Evolutionary conservation across 441 rosid species (phyloP).

Genomic region (Gossypium gossypioides): DNA sequence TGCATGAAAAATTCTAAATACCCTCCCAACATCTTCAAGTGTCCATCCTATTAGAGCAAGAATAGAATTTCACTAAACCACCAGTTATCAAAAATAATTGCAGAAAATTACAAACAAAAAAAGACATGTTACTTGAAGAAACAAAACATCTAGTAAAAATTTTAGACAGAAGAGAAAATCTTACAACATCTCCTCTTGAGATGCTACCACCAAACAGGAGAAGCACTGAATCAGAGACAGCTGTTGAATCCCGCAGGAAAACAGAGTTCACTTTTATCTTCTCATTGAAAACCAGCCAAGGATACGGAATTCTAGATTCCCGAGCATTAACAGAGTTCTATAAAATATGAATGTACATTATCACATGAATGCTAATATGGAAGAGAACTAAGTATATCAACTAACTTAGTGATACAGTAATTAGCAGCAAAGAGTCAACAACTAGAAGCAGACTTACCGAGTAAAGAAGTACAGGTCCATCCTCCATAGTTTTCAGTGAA

Average conservation of each 20-base stretch:
- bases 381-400: not conserved
- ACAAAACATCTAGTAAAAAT: not conserved
- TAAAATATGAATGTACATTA: constrained; percentile 8
- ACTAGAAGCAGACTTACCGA: constrained; percentile 39
- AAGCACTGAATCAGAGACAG: constrained; percentile 72
- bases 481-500: constrained; percentile 90
- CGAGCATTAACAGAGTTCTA: constrained; percentile 85
- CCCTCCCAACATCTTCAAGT: constrained; percentile 91
- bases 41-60: constrained; percentile 58
- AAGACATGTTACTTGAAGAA: not conserved
- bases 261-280: constrained; percentile 89
- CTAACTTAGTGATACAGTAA: not conserved
- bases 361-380: not conserved
- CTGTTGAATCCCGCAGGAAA: constrained; percentile 88
- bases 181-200: constrained; percentile 54
- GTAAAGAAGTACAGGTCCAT: constrained; percentile 72
- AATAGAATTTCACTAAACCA: constrained; percentile 5
- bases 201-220: constrained; percentile 85
- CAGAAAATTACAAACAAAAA: not conserved
- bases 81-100: not conserved
- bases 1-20: constrained; percentile 81
- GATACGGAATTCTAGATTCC: constrained; percentile 63
- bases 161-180: constrained; percentile 12
- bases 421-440: constrained; percentile 6
- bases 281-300: constrained; percentile 92